Evolutionary conservation across 352 stramenopile species (phyloP).

Genomic region (Blastocystis sp.): DNA sequence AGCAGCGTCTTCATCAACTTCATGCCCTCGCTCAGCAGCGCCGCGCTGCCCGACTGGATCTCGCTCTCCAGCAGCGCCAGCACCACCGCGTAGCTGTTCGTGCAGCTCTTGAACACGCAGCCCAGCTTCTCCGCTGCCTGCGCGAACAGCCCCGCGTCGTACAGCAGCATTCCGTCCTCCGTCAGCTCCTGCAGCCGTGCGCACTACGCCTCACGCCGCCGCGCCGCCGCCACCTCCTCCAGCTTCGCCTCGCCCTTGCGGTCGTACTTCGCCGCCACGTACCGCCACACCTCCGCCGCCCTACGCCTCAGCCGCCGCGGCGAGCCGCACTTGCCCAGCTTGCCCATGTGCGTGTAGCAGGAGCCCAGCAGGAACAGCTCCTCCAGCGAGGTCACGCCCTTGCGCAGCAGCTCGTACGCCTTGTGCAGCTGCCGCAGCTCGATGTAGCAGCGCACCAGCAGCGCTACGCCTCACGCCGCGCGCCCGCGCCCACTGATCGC

Average conservation of each 20-base stretch:
- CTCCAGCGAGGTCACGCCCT: constrained; percentile 32
- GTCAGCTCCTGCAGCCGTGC: background rate
- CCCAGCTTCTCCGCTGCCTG: background rate
- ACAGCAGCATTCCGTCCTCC: background rate
- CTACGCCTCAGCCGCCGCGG: background rate
- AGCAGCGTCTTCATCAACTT: constrained; percentile 30
- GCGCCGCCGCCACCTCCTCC: background rate
- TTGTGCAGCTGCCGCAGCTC: constrained; percentile 5
- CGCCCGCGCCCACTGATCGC: background rate
- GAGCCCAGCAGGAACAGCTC: constrained; percentile 17
- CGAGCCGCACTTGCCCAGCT: background rate
- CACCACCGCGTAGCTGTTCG: constrained; percentile 28
- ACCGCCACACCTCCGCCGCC: background rate
- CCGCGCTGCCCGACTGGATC: background rate
- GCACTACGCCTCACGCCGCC: constrained; percentile 5
- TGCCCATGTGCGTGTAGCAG: constrained; percentile 33
- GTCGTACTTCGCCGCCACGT: background rate
- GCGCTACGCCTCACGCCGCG: background rate
- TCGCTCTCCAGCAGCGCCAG: constrained; percentile 25
- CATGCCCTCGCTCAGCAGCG: constrained; percentile 25
- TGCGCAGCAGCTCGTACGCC: constrained; percentile 3
- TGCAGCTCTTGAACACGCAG: constrained; percentile 5
- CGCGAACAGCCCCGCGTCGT: background rate
- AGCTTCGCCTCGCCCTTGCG: background rate
- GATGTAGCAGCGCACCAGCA: constrained; percentile 27